A percentile compares a stretch with the other conserved stretches of the same genome.
phyloP scores from a whole-genome alignment of 495 filamentous ascomycete species.

The Penicillium cosmopolitanum region DNA sequence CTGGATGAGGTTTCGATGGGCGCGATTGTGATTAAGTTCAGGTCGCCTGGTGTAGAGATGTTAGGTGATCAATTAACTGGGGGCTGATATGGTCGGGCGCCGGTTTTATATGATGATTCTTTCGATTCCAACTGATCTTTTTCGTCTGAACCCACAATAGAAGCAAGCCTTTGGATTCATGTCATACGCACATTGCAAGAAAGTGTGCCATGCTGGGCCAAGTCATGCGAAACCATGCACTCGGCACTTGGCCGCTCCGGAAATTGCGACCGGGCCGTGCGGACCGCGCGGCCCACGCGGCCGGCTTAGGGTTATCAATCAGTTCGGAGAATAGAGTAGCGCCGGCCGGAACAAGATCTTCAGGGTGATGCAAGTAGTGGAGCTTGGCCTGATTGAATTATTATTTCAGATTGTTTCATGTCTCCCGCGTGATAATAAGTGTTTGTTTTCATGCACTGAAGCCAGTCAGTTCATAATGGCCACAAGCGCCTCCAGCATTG shows the following conservation, averaged over 20 bases:
- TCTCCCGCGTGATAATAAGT: background rate
- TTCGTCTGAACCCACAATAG: background rate
- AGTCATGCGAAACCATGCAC: background rate
- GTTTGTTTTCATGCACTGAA: background rate
- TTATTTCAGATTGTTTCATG: background rate
- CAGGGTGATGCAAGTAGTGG: slow-evolving; percentile 1
- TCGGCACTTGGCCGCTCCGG: background rate
- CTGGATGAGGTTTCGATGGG: background rate
- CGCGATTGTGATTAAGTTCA: too few relatives aligned
- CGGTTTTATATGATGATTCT: background rate
- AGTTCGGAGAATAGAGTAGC: background rate
- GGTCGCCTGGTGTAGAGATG: too few relatives aligned
- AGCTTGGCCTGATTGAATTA: background rate
- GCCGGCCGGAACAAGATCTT: background rate
- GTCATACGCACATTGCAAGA: background rate
- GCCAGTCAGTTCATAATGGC: background rate
- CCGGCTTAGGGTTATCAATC: slow-evolving; percentile 15
- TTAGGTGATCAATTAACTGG: too few relatives aligned
- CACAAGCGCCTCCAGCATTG: too few relatives aligned
- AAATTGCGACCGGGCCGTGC: slow-evolving; percentile 12
- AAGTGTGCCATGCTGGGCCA: background rate
- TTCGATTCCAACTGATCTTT: background rate
- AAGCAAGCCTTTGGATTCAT: too few relatives aligned
- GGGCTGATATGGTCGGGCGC: too few relatives aligned
- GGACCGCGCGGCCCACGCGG: slow-evolving; percentile 20